Evolutionary conservation across 129 eudicot species (phyloP).

Genomic region (Glebionis coronaria): DNA sequence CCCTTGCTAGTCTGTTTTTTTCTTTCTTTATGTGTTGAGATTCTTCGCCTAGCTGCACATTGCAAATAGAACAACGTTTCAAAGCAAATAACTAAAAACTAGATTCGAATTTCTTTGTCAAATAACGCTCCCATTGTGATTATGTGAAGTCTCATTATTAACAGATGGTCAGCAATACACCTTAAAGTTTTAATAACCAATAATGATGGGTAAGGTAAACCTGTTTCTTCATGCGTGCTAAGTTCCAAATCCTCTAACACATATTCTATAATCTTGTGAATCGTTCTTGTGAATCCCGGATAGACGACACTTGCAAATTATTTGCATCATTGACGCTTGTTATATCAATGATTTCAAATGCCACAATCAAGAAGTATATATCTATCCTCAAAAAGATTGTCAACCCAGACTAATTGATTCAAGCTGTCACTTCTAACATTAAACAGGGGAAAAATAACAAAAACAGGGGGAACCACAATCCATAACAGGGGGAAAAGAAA

Average conservation of each 20-base stretch:
- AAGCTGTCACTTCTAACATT: too few relatives aligned
- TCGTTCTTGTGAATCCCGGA: constrained; percentile 81
- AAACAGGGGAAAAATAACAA: too few relatives aligned
- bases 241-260: too few relatives aligned
- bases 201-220: constrained; percentile 22
- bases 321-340: neutral
- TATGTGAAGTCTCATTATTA: too few relatives aligned
- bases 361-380: neutral
- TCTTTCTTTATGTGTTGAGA: too few relatives aligned
- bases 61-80: constrained; percentile 9
- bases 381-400: neutral
- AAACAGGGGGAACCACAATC: too few relatives aligned
- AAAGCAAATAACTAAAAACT: neutral
- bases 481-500: too few relatives aligned
- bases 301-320: constrained; percentile 62
- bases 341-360: constrained; percentile 2
- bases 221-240: constrained; percentile 83
- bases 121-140: too few relatives aligned
- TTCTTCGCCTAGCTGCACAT: too few relatives aligned
- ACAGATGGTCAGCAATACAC: neutral
- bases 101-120: neutral
- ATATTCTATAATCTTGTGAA: constrained; percentile 83
- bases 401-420: too few relatives aligned
- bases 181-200: constrained; percentile 1
- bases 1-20: too few relatives aligned